Evolutionary conservation across 192 early-diverging fungal species (phyloP), one percentile per base, ranked within the genome.

Genomic region (Coemansia sp.): DNA sequence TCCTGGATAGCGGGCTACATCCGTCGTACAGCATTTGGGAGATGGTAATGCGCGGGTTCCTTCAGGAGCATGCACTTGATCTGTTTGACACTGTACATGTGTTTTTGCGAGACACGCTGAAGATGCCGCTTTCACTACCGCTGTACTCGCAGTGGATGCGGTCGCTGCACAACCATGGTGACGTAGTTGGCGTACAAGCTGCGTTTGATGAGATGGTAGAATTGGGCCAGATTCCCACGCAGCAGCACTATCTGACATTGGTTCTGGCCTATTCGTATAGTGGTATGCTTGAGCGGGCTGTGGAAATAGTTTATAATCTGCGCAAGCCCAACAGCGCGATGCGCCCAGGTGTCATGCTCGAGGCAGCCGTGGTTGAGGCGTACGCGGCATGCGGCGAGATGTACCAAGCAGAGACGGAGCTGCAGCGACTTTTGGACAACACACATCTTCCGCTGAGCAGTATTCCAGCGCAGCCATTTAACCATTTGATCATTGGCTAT

Each of bases 141-240:
- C 58, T 82, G 25, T 82, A 82, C 62, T 59, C 66, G 10, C 35
- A 45, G 41, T 82, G 79, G 79, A 82, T 82, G 79, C 73, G 60
- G 23, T 22, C 67, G 47, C 59, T 82, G 59, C 69, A 63, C 22
- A 69, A 73, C 9, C 79, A 82, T 49, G 79, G 79, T 58, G 73
- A 82, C 32, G 69, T 76, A 7, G 39, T 38, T 19, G 79, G 79
- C 8, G 62, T 72, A 17, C 73, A 76, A 48, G 64, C 66, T 8
- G 79, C 70, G 4, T 76, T 82, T 59, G 70, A 82, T 59, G 79
- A 82, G 64, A 56, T 82, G 58, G 29, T 70, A 14, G 58, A 57
- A 14, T 41, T 82, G 64, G 79, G 79, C 3, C 79, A 82, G 56
- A 57, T 73, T 56, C 79, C 79, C 10, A 70, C 59, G 14, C 70